A percentile compares a stretch with the other conserved stretches of the same genome.
These are phyloP conservation scores for Colletotrichum simmondsii DNA, from an alignment of 2,329 filamentous ascomycete genomes.

Conservation along the genomic window DNA sequence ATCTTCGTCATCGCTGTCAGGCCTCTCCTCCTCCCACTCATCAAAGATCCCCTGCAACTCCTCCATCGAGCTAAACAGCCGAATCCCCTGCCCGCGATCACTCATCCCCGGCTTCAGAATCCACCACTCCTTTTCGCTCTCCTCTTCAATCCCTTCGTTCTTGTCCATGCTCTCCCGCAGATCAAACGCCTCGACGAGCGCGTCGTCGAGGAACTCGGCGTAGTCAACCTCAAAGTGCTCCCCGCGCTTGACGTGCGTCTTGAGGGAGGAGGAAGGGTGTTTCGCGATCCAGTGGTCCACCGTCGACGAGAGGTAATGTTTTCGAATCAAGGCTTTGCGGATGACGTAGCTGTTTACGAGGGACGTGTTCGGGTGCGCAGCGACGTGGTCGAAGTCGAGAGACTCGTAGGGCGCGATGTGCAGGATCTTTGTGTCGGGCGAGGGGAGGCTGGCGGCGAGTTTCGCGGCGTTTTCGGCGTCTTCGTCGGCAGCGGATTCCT, in stretches of 20 bases:
- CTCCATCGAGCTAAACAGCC: slow-evolving; percentile 86
- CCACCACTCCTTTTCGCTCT: slow-evolving; percentile 82
- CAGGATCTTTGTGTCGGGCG: slow-evolving; percentile 62
- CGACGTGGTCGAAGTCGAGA: slow-evolving; percentile 83
- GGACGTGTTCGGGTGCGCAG: slow-evolving; percentile 68
- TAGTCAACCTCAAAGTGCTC: slow-evolving; percentile 96
- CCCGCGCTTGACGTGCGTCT: slow-evolving; percentile 77
- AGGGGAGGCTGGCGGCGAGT: slow-evolving; percentile 49
- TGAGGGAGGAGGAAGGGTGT: slow-evolving; percentile 77
- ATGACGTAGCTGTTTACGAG: slow-evolving; percentile 93
- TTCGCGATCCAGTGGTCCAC: slow-evolving; percentile 89
- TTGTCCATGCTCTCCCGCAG: slow-evolving; percentile 79
- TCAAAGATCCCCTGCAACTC: slow-evolving; percentile 91
- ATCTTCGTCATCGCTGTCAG: slow-evolving; percentile 74
- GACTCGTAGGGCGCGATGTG: slow-evolving; percentile 90
- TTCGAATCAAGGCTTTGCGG: slow-evolving; percentile 94
- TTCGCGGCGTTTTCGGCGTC: slow-evolving; percentile 44
- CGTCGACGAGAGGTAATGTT: slow-evolving; percentile 90
- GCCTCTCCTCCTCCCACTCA: slow-evolving; percentile 80
- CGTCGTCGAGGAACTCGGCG: slow-evolving; percentile 95
- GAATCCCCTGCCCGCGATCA: slow-evolving; percentile 92
- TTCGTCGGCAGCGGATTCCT: slow-evolving; percentile 39
- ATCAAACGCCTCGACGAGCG: slow-evolving; percentile 90
- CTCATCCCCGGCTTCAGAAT: slow-evolving; percentile 98
- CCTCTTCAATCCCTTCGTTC: slow-evolving; percentile 57